Evolutionary conservation across 1,284 basidiomycete species (phyloP).

Genomic region (Farysia itapuensis): DNA sequence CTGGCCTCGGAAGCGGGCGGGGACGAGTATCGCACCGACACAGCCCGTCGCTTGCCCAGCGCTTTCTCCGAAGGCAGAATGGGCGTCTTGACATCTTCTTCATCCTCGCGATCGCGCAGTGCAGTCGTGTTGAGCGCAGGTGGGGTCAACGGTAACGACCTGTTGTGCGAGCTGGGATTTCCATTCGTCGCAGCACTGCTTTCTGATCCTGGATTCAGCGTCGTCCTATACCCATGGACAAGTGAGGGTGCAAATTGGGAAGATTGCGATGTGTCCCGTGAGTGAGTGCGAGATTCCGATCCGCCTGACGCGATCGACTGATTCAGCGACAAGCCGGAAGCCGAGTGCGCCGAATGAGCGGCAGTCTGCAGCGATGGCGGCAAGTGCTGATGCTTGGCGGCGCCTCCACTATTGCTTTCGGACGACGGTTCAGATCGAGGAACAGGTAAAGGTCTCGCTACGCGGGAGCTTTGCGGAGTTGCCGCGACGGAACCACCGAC

Average conservation of each 20-base stretch:
- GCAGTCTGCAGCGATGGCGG: not conserved
- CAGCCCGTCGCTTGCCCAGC: slow-evolving; percentile 44
- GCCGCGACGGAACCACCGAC: not conserved
- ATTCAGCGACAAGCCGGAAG: not conserved
- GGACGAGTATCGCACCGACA: slow-evolving; percentile 17
- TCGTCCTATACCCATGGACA: not conserved
- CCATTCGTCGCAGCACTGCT: not conserved
- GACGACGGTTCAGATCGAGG: slow-evolving; percentile 15
- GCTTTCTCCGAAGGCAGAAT: slow-evolving; percentile 45
- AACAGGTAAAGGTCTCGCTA: slow-evolving; percentile 8
- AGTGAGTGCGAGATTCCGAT: not conserved
- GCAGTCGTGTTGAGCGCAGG: not conserved
- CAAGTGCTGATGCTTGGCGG: not conserved
- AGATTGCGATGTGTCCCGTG: not conserved
- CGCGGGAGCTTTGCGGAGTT: not conserved
- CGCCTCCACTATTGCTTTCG: slow-evolving; percentile 14
- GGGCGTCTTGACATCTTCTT: slow-evolving; percentile 37
- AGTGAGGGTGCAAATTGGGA: not conserved
- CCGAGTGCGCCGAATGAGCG: not conserved
- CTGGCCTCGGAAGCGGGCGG: slow-evolving; percentile 2
- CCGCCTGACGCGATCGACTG: not conserved
- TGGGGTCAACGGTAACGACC: not conserved
- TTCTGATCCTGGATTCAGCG: not conserved
- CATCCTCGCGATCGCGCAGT: slow-evolving; percentile 8
- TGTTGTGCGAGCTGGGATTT: not conserved